A percentile compares a stretch with the other conserved stretches of the same genome.
These are phyloP conservation scores for Podila horticola DNA, from an alignment of 192 early-diverging fungal species.

Conservation along the genomic window DNA sequence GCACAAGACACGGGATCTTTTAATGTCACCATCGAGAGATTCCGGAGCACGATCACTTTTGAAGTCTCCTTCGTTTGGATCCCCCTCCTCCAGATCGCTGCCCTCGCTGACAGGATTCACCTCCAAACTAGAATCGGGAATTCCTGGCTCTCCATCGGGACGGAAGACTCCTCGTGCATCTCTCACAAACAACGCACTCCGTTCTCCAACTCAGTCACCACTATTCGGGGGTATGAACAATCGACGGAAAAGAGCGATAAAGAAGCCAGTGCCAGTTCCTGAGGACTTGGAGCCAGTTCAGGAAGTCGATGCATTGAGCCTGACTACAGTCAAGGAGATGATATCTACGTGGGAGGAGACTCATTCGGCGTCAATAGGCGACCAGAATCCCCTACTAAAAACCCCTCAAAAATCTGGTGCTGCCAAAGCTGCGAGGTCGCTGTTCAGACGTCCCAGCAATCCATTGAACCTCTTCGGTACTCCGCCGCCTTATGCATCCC, in stretches of 20 bases:
- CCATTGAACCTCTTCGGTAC: conserved; percentile 3
- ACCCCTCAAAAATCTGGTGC: conserved; percentile 34
- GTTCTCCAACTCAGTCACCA: conserved; percentile 24
- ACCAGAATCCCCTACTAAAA: conserved; percentile 8
- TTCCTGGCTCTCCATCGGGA: conserved; percentile 13
- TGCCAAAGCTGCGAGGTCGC: conserved; percentile 25
- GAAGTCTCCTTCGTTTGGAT: conserved; percentile 7
- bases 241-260: conserved; percentile 6
- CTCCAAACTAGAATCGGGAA: background rate
- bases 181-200: conserved; percentile 1
- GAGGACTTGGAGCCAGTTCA: conserved; percentile 18
- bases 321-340: background rate
- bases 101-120: background rate
- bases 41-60: conserved; percentile 6
- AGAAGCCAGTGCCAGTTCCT: conserved; percentile 8
- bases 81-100: background rate
- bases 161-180: conserved; percentile 1
- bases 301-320: background rate
- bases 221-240: conserved; percentile 42
- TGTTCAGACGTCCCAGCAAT: conserved; percentile 21
- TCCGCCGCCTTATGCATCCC: background rate
- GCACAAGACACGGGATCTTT: background rate
- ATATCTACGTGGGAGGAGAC: background rate
- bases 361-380: no score
- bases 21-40: conserved; percentile 20